These are phyloP conservation scores for Nitzschia palea DNA, from an alignment of 108 stramenopile species.

Conservation along the genomic window DNA sequence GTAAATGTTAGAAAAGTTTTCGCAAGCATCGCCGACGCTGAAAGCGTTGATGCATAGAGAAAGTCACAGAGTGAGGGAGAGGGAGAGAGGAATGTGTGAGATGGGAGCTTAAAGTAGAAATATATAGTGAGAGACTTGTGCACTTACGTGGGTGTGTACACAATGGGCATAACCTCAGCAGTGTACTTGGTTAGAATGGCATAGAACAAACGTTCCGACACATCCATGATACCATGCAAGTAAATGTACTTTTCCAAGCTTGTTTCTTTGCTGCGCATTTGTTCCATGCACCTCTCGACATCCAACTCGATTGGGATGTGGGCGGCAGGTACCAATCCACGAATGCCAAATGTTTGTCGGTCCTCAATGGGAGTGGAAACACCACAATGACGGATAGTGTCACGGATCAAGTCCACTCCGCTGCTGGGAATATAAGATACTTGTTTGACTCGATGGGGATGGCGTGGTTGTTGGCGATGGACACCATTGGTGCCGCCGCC, in stretches of 20 bases:
- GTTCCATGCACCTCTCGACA: conserved; percentile 11
- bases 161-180: conserved; percentile 31
- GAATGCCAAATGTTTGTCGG: conserved; percentile 1
- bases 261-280: background rate
- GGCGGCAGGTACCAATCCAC: conserved; percentile 15
- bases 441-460: background rate
- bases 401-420: background rate
- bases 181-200: conserved; percentile 10
- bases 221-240: conserved; percentile 4
- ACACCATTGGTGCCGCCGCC: background rate
- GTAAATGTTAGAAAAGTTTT: conserved; percentile 31
- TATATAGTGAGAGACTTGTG: background rate
- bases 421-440: background rate
- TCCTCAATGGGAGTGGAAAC: conserved; percentile 12
- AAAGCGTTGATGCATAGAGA: background rate
- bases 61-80: background rate
- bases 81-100: background rate
- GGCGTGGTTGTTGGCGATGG: background rate
- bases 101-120: background rate
- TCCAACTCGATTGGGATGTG: conserved; percentile 8
- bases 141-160: conserved; percentile 38
- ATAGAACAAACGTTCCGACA: conserved; percentile 8
- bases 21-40: conserved; percentile 38
- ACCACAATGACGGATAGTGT: conserved; percentile 2
- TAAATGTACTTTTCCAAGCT: conserved; percentile 17